Conservation (phyloP, 371 early-diverging fungal species). For the Entomophthora muscae region DNA sequence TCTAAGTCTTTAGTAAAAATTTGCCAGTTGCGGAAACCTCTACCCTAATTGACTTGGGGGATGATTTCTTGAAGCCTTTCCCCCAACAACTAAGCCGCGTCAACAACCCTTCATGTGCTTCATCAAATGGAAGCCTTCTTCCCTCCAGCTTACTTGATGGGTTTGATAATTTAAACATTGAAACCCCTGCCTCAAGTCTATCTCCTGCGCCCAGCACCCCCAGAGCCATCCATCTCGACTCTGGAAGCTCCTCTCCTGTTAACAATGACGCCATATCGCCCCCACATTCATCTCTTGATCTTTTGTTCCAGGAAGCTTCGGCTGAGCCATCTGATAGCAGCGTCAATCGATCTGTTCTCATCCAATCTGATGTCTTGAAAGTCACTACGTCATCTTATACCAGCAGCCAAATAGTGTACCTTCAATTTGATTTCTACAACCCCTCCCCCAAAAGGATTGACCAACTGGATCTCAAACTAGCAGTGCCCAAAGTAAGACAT, state of each 20-base stretch:
- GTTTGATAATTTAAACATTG: background rate
- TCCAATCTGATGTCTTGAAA: background rate
- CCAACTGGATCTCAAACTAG: constrained; percentile 8
- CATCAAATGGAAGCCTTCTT: background rate
- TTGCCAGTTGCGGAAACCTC: background rate
- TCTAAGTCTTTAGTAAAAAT: background rate
- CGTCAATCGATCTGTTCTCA: background rate
- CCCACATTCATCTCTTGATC: background rate
- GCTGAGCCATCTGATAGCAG: background rate
- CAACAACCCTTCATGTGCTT: background rate
- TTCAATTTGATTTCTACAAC: constrained; percentile 8
- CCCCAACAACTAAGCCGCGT: background rate
- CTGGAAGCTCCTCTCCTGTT: background rate
- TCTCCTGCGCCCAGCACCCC: background rate
- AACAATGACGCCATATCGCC: too few species aligned
- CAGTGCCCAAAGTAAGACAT: constrained; percentile 8
- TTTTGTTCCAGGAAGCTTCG: background rate
- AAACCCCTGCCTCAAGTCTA: background rate
- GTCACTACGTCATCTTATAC: background rate
- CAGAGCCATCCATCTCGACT: constrained; percentile 1
- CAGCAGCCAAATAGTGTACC: background rate
- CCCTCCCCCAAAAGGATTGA: background rate
- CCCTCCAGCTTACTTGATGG: background rate
- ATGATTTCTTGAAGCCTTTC: background rate
- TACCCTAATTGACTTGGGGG: constrained; percentile 5